Conservation (phyloP, 2,329 filamentous ascomycete genomes). For the Emmonsiellopsis sp. region DNA sequence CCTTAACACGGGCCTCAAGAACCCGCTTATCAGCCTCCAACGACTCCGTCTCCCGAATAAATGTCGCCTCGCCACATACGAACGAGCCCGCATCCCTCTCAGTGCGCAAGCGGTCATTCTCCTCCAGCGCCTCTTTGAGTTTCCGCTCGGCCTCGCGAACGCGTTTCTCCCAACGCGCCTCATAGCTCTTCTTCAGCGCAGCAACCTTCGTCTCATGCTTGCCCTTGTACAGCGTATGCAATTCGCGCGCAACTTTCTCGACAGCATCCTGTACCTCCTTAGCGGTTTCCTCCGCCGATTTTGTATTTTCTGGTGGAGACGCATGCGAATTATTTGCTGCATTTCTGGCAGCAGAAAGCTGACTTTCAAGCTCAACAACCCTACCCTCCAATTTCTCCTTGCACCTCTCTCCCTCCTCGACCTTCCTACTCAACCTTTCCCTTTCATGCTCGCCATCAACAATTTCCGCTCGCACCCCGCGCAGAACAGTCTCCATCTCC, state of each 20-base stretch:
- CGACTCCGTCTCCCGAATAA: constrained; percentile 46
- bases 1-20: constrained; percentile 64
- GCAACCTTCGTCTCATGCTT: constrained; percentile 96
- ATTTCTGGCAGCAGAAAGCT: constrained; percentile 35
- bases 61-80: constrained; percentile 40
- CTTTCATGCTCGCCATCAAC: constrained; percentile 68
- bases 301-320: constrained; percentile 30
- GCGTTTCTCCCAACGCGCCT: constrained; percentile 82
- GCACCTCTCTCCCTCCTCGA: constrained; percentile 65
- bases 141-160: constrained; percentile 66
- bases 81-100: constrained; percentile 59
- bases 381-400: constrained; percentile 37
- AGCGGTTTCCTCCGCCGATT: constrained; percentile 39
- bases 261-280: constrained; percentile 74
- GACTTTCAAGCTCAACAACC: constrained; percentile 38
- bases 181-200: constrained; percentile 73
- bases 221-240: constrained; percentile 88
- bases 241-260: constrained; percentile 85
- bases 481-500: constrained; percentile 76
- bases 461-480: constrained; percentile 74
- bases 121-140: constrained; percentile 58
- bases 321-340: constrained; percentile 16
- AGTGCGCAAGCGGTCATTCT: constrained; percentile 65
- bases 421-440: constrained; percentile 65
- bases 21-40: constrained; percentile 59